Percentiles rank a stretch among this genome's conserved stretches.
These are phyloP conservation scores for Funneliformis caledonium DNA, from an alignment of 371 early-diverging fungal species.

Conservation along the genomic window DNA sequence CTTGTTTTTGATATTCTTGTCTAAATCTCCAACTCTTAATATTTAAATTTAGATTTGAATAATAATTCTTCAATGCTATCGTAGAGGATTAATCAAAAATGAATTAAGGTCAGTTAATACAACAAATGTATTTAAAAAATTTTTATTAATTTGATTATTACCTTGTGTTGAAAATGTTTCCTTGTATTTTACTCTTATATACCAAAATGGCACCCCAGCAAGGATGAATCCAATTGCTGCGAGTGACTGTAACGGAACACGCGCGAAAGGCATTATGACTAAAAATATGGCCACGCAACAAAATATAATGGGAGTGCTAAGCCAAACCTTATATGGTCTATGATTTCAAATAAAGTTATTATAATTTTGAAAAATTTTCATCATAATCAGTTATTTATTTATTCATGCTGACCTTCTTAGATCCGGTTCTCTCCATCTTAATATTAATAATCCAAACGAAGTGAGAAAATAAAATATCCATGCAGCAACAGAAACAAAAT, in stretches of 20 bases:
- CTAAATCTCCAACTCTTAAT: background rate
- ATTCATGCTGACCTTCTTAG: conserved; percentile 47
- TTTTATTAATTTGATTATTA: background rate
- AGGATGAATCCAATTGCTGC: conserved; percentile 52
- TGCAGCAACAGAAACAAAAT: conserved; percentile 75
- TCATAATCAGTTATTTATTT: background rate
- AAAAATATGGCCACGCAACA: conserved; percentile 63
- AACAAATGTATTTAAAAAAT: background rate
- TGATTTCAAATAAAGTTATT: background rate
- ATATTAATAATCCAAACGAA: conserved; percentile 57
- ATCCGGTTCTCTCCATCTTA: conserved; percentile 66
- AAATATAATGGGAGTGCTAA: conserved; percentile 63
- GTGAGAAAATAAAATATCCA: conserved; percentile 75
- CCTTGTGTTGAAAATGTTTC: conserved; percentile 35
- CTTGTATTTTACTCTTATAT: conserved; percentile 52
- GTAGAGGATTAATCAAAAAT: background rate
- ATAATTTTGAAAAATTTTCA: background rate
- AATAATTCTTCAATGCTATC: conserved; percentile 17
- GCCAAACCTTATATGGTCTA: conserved; percentile 65
- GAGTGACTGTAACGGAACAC: conserved; percentile 62
- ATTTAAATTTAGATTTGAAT: background rate
- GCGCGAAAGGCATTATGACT: conserved; percentile 64
- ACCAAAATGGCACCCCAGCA: conserved; percentile 58
- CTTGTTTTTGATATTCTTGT: conserved; percentile 33
- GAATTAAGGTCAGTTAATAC: background rate